Base-by-base conservation (phyloP, 1,139 yeast genomes). In the Suhomyces choctaworum region DNA sequence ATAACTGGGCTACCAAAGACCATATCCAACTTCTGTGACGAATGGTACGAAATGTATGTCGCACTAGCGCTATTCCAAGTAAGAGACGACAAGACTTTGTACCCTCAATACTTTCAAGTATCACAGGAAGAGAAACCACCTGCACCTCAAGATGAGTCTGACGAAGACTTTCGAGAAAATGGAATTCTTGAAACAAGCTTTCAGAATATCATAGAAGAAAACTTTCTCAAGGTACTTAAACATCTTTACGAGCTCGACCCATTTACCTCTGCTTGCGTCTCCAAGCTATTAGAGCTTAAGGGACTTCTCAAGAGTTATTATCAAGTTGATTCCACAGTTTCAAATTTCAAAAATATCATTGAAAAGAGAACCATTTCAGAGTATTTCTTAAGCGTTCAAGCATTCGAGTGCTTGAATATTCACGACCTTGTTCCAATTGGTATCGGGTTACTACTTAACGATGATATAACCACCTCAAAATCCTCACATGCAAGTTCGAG, bases 21-120 rank as follows among this genome's bases (percentile, higher is more conserved):
- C 0, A 79, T 81, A 16, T 53, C 76, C 2, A 62, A 60, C 11
- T 64, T 59, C 37, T 69, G 82, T 22, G 62, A 64, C 5, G 62
- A 75, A 1, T 87, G 96, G 96, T 84, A 80, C 54, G 95, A 86
- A 51, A 70, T 81, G 13, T 69, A 78, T 30, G 67, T 78, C 30
- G 82, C 86, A 1, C 70, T 82, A 27, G 64, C 80, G 17, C 64
- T 80, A 34, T 88, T 69, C 54, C 81, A 79, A 51, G 78, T 86
- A 26, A 58, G 75, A 36, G 73, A 70, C 36, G 70, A 65, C 39
- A 59, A 50, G 6, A 39, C 46, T 2, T 52, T 69, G 3, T 69
- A 59, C 40, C 27, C 48, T 4, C 70, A 66, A 25, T 70, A 61
- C 44, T 68, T 52, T 37, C 50, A 60, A 12, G 43, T 61, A 8